phyloP scores from a whole-genome alignment of 441 rosid species.

The Populus hybrid region DNA sequence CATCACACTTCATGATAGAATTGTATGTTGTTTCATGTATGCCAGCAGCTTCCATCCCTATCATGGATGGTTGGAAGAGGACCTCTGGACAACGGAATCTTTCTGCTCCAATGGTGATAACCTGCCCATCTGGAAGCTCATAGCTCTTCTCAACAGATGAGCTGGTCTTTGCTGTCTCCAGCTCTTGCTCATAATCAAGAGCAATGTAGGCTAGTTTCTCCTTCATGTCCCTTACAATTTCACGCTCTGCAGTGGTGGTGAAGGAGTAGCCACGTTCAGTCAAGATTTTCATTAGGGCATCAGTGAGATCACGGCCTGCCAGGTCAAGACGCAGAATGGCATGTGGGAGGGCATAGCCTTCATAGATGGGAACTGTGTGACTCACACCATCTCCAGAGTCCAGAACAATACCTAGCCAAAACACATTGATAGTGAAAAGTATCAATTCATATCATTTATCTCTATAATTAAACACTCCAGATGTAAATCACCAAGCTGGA shows the following conservation, averaged over 20 bases:
- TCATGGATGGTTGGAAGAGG: constrained; percentile 71
- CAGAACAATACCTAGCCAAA: constrained; percentile 43
- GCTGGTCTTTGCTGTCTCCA: constrained; percentile 51
- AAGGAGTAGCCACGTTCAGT: constrained; percentile 71
- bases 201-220: constrained; percentile 73
- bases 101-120: constrained; percentile 67
- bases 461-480: neutral
- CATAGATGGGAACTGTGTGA: constrained; percentile 63
- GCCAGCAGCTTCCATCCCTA: constrained; percentile 71
- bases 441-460: neutral
- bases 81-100: constrained; percentile 80
- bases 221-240: constrained; percentile 74
- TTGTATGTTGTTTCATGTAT: constrained; percentile 67
- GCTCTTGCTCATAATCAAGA: constrained; percentile 65
- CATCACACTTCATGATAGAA: constrained; percentile 75
- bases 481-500: neutral
- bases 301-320: constrained; percentile 78
- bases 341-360: constrained; percentile 66
- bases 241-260: constrained; percentile 69
- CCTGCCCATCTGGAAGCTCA: constrained; percentile 76
- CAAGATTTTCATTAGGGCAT: constrained; percentile 64
- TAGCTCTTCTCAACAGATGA: constrained; percentile 64
- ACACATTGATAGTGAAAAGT: constrained; percentile 1
- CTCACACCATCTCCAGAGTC: constrained; percentile 74
- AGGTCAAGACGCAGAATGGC: constrained; percentile 72